Percentiles rank a stretch among this genome's conserved stretches.
phyloP scores from a whole-genome alignment of 148 eudicot genomes.

The Camellia granthamiana region DNA sequence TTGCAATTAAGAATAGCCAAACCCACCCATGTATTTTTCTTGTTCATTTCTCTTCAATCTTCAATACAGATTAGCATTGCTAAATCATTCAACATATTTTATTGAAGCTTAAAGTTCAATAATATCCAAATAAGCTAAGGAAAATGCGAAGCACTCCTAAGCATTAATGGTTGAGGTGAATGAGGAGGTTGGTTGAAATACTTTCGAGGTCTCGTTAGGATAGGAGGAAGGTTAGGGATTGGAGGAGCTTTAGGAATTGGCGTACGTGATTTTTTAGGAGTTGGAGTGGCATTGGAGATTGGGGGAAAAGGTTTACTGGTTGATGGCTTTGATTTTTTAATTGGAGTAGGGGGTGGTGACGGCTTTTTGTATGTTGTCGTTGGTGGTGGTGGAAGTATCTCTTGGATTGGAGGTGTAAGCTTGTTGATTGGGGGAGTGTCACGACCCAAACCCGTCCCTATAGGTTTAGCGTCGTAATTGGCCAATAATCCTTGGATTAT shows the following conservation, averaged over 20 bases:
- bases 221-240: slow-evolving; percentile 4
- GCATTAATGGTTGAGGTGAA: slow-evolving; percentile 4
- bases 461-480: too few species aligned
- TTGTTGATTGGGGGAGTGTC: neutral
- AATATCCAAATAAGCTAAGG: neutral
- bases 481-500: too few species aligned
- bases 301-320: too few species aligned
- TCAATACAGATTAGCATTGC: neutral
- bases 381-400: neutral
- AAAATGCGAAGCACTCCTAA: neutral
- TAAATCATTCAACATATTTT: too few species aligned
- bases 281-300: neutral
- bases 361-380: neutral
- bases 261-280: neutral
- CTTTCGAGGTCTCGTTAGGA: neutral
- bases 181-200: slow-evolving; percentile 1
- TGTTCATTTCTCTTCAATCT: neutral
- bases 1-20: neutral
- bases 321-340: too few species aligned
- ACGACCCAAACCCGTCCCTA: too few species aligned
- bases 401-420: neutral
- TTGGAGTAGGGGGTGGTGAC: too few species aligned
- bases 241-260: slow-evolving; percentile 14
- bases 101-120: too few species aligned
- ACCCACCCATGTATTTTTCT: neutral